Base-by-base conservation (phyloP, 2,329 filamentous ascomycete species). In the Pseudocercospora eumusae region DNA sequence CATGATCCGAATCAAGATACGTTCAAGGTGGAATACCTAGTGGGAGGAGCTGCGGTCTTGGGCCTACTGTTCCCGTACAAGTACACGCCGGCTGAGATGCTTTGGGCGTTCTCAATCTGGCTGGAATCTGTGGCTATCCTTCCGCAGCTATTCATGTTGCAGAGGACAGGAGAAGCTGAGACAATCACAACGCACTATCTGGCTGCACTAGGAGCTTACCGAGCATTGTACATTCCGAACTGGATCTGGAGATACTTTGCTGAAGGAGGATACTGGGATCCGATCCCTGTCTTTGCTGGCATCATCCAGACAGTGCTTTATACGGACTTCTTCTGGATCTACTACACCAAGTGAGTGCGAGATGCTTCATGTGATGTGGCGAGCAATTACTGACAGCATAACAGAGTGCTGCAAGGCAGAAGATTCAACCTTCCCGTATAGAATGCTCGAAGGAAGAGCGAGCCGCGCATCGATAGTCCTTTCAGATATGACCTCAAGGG, bases 161-260 rank as follows among this genome's bases (percentile, higher is more conserved):
- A 99, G 80, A 85, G 95, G 72, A 99, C 95, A 0, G 96, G 95
- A 69, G 93, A 98, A 80, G 96, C 95, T 10, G 95, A 99, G 80
- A 97, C 95, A n/a, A 99, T 99, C 74, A 99, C 95, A 11, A 96
- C 93, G 1, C 93, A 99, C 79, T 99, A 99, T 77, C 85, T 99
- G 45, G 96, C 96, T 74, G 93, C 96, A 13, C 83, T 99, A 40
- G 95, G 95, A 33, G 82, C 88, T 66, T 99, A 99, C 81, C 85
- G 95, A 61, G 91, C 93, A 3, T 83, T 99, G 60, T 99, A 99
- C 79, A 99, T 99, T 70, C 95, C 95, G 68, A 99, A 99, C 81
- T 99, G 95, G 95, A 87, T 98, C 72, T 98, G 91, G 79, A 84
- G 95, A 60, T 98, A 93, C 79, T 85, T 90, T 70, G 84, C 85